Evolutionary conservation across 1,284 basidiomycete species (phyloP).

Genomic region (Rhizoctonia solani): DNA sequence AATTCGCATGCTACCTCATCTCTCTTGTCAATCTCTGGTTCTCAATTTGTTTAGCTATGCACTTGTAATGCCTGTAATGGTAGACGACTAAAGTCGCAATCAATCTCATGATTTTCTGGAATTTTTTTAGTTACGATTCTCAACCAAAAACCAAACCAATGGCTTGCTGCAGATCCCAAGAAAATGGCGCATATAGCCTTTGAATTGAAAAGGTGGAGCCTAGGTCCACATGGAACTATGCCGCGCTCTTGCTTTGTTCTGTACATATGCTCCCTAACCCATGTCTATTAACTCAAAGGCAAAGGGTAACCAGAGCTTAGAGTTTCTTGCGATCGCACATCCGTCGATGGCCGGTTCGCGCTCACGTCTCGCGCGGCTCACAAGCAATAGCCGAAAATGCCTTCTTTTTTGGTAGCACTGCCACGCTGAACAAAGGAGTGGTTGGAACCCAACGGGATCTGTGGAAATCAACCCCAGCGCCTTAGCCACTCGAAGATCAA

Average conservation of each 20-base stretch:
- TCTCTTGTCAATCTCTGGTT: background rate
- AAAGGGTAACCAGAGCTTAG: background rate
- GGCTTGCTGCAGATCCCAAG: background rate
- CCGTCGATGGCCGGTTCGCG: background rate
- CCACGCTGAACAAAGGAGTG: slow-evolving; percentile 17
- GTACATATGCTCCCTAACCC: background rate
- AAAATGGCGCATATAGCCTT: background rate
- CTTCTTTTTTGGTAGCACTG: background rate
- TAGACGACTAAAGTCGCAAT: slow-evolving; percentile 3
- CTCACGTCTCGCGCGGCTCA: slow-evolving; percentile 6
- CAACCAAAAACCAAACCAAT: too few species aligned
- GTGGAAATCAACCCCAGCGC: background rate
- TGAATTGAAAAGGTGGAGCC: background rate
- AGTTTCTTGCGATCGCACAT: background rate
- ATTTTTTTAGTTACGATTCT: background rate
- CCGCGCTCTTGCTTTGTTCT: background rate
- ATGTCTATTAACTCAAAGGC: background rate
- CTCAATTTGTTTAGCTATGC: slow-evolving; percentile 4
- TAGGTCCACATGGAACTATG: background rate
- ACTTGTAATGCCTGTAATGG: slow-evolving; percentile 30
- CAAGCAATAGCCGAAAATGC: background rate
- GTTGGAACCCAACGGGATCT: background rate
- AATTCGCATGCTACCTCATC: slow-evolving; percentile 2
- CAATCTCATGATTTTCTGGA: background rate
- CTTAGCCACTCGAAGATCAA: background rate